Conservation (phyloP, 805 yeast species). For the Candida palmyrensis region DNA sequence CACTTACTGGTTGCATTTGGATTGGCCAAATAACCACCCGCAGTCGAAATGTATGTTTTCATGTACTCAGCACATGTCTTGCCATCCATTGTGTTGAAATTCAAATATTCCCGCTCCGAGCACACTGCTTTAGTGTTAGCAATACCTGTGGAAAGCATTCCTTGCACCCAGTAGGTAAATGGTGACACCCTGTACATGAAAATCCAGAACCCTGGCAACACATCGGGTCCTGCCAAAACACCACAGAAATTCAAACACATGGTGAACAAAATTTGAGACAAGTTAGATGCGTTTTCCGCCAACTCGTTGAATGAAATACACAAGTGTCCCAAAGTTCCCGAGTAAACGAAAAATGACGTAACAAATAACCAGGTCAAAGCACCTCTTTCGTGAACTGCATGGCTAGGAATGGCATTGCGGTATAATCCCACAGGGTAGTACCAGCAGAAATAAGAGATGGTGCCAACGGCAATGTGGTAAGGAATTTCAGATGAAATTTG, state of each 20-base stretch:
- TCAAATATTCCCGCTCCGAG: constrained; percentile 16
- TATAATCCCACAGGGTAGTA: constrained; percentile 57
- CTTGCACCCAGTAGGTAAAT: constrained; percentile 62
- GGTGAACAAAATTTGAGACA: constrained; percentile 23
- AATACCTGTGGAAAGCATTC: constrained; percentile 30
- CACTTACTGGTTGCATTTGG: constrained; percentile 48
- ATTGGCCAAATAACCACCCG: constrained; percentile 47
- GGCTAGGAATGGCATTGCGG: constrained; percentile 49
- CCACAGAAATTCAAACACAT: constrained; percentile 35
- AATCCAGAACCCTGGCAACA: constrained; percentile 45
- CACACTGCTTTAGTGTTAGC: constrained; percentile 34
- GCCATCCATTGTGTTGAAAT: constrained; percentile 17
- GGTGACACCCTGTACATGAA: constrained; percentile 72
- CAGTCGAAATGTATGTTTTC: constrained; percentile 22
- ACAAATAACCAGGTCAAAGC: constrained; percentile 31
- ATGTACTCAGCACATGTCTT: constrained; percentile 18
- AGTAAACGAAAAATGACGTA: constrained; percentile 20
- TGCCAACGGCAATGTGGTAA: constrained; percentile 43
- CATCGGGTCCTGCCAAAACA: constrained; percentile 25
- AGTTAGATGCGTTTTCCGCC: constrained; percentile 31
- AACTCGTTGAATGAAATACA: constrained; percentile 24
- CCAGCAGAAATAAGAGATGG: constrained; percentile 35
- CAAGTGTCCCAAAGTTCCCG: constrained; percentile 25
- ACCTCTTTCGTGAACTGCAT: constrained; percentile 32
- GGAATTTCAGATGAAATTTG: constrained; percentile 43